Evolutionary conservation across 306 rosid genomes (phyloP).

Genomic region (Alnus glutinosa): DNA sequence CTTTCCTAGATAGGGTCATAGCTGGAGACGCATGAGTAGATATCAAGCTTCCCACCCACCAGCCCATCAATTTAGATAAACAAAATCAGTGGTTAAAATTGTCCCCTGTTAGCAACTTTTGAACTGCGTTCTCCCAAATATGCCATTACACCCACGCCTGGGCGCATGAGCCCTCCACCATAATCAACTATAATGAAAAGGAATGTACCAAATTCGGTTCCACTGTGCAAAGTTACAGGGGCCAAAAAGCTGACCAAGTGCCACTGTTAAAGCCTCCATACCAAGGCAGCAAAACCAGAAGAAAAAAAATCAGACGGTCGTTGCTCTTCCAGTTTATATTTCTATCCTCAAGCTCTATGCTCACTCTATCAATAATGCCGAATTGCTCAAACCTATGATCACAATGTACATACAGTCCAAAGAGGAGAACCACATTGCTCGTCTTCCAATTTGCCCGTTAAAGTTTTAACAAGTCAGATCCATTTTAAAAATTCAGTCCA

Average conservation of each 20-base stretch:
- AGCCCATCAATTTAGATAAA: not conserved
- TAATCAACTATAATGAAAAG: not conserved
- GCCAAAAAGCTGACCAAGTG: not conserved
- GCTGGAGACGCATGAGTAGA: not conserved
- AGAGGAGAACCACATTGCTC: conserved; percentile 33
- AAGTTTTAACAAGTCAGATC: not conserved
- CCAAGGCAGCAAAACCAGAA: conserved; percentile 19
- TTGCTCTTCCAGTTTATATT: conserved; percentile 21
- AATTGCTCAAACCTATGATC: conserved; percentile 33
- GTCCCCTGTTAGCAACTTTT: not conserved
- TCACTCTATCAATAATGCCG: conserved; percentile 35
- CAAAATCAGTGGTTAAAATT: not conserved
- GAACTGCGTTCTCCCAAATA: not conserved
- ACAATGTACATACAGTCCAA: conserved; percentile 30
- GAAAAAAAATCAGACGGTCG: not conserved
- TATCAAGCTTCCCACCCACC: not conserved
- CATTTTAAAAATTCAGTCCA: conserved; percentile 1
- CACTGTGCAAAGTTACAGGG: not conserved
- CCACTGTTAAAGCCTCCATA: not conserved
- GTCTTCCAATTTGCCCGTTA: conserved; percentile 22
- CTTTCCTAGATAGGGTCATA: not conserved
- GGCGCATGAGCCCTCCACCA: not conserved
- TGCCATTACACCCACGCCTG: not conserved
- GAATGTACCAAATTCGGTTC: not conserved
- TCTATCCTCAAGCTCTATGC: conserved; percentile 40